Evolutionary conservation across 2,329 filamentous ascomycete species (phyloP).

Genomic region (Aspergillus sp.): DNA sequence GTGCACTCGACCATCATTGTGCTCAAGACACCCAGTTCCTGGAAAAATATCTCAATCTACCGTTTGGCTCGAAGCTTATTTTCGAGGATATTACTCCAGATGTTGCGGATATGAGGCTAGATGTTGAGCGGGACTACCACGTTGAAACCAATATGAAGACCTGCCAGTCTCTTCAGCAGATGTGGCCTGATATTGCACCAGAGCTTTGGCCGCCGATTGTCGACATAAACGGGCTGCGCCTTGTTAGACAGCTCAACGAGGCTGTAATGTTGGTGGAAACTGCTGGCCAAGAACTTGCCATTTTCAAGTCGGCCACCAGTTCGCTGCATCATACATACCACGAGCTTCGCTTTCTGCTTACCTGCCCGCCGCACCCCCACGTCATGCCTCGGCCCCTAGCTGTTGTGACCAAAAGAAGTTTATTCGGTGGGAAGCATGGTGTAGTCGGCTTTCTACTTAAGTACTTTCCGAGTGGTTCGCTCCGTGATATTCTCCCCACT

Average conservation of each 20-base stretch:
- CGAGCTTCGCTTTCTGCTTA: constrained; percentile 8
- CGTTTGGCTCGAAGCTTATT: constrained; percentile 8
- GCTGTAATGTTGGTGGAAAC: constrained; percentile 1
- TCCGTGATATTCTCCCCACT: constrained; percentile 6
- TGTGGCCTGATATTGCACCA: constrained; percentile 2
- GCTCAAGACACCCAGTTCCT: constrained; percentile 1
- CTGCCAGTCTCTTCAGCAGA: not conserved
- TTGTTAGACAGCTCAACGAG: constrained; percentile 6
- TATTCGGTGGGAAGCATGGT: constrained; percentile 2
- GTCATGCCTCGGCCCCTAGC: constrained; percentile 7
- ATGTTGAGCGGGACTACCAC: constrained; percentile 2
- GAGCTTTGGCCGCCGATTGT: constrained; percentile 3
- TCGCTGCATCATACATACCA: constrained; percentile 7
- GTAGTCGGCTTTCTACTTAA: constrained; percentile 5
- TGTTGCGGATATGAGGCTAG: constrained; percentile 1
- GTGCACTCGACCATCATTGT: constrained; percentile 5
- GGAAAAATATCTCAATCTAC: constrained; percentile 1
- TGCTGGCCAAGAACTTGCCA: not conserved
- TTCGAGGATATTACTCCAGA: constrained; percentile 5
- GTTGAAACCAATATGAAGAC: constrained; percentile 5
- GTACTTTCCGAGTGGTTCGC: constrained; percentile 1
- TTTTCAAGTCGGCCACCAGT: constrained; percentile 3
- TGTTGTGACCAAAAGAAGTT: constrained; percentile 3
- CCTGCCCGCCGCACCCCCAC: constrained; percentile 2
- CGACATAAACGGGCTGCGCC: not conserved